A percentile compares a stretch with the other conserved stretches of the same genome.
Evolutionary conservation across 768 basidiomycete genomes (phyloP).

Genomic region (Boletus rubropictus): DNA sequence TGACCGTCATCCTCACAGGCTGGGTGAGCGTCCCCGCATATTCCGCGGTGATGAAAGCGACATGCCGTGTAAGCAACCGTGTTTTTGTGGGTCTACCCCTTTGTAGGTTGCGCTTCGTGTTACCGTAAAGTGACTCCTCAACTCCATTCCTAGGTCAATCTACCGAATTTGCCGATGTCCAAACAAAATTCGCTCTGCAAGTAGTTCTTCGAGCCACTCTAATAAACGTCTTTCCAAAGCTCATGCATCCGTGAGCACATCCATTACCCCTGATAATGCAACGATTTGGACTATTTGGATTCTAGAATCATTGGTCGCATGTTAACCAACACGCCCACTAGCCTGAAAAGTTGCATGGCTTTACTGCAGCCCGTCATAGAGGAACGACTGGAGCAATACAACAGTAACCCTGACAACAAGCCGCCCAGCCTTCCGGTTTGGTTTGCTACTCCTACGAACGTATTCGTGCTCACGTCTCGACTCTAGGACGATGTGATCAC

Average conservation of each 20-base stretch:
- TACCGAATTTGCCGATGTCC: slow-evolving; percentile 32
- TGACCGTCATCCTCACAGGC: slow-evolving; percentile 14
- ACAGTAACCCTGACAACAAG: slow-evolving; percentile 15
- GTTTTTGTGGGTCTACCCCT: slow-evolving; percentile 36
- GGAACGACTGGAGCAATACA: slow-evolving; percentile 28
- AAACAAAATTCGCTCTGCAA: slow-evolving; percentile 31
- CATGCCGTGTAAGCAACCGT: slow-evolving; percentile 37
- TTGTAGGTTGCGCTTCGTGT: slow-evolving; percentile 25
- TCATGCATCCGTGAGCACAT: slow-evolving; percentile 31
- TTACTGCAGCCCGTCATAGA: slow-evolving; percentile 30
- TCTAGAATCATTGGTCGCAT: slow-evolving; percentile 30
- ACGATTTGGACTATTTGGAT: slow-evolving; percentile 12
- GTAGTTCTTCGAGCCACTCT: slow-evolving; percentile 30
- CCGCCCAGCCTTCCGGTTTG: slow-evolving; percentile 32
- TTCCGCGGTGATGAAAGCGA: slow-evolving; percentile 28
- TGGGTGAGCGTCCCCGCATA: slow-evolving; percentile 29
- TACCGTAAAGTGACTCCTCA: slow-evolving; percentile 4
- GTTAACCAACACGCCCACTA: slow-evolving; percentile 30
- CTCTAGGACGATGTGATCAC: slow-evolving; percentile 35
- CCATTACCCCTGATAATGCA: slow-evolving; percentile 1
- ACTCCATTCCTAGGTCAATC: slow-evolving; percentile 29
- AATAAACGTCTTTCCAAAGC: slow-evolving; percentile 31
- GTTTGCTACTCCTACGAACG: slow-evolving; percentile 1
- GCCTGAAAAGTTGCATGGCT: slow-evolving; percentile 26
- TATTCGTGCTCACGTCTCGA: slow-evolving; percentile 5